Base-by-base conservation (phyloP, 2,329 filamentous ascomycete genomes). In the Colletotrichum somersetense region DNA sequence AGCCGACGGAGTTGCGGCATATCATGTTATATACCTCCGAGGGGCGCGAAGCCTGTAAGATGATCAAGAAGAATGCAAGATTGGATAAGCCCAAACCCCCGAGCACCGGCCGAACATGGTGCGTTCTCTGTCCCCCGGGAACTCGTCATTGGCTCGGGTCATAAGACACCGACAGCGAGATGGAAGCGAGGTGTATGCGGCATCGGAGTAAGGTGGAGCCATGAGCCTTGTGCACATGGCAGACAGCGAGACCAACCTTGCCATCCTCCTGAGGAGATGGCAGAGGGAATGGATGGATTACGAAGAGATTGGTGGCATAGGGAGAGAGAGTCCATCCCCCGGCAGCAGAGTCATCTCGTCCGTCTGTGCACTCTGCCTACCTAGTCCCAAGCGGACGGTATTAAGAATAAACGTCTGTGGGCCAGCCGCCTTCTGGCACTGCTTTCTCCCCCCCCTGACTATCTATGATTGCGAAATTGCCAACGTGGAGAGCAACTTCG, bases 321-420 rank as follows among this genome's bases (percentile, higher is more conserved):
- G 48, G 35, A 11, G 18, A 44, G 18, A 18, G 18, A 56, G 18
- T 4, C 33, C 26, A 42, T 38, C n/a, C 23, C 62, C 52, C 26
- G 14, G 38, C 30, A 26, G 23, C 26, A 52, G 33, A 23, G 30
- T 62, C n/a, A 62, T 55, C 44, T 64, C 38, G 40, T 26, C 18
- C 11, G 40, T 30, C 40, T 30, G 38, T 46, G 57, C 23, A 46
- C 33, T 30, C 33, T 38, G 33, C 44, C 44, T n/a, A 23, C 44
- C 44, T n/a, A 23, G 62, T 53, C 53, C 67, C 62, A 53, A 42
- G 35, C 55, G 38, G 42, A 53, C 35, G 50, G 48, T 26, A 46
- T 44, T 38, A 35, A 23, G 5, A 48, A 64, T 16, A 33, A 35
- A 64, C 46, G 55, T 70, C 62, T 56, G 62, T 66, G 30, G 55